Conservation (phyloP, 768 basidiomycete genomes). For the Termitomyces sp. region DNA sequence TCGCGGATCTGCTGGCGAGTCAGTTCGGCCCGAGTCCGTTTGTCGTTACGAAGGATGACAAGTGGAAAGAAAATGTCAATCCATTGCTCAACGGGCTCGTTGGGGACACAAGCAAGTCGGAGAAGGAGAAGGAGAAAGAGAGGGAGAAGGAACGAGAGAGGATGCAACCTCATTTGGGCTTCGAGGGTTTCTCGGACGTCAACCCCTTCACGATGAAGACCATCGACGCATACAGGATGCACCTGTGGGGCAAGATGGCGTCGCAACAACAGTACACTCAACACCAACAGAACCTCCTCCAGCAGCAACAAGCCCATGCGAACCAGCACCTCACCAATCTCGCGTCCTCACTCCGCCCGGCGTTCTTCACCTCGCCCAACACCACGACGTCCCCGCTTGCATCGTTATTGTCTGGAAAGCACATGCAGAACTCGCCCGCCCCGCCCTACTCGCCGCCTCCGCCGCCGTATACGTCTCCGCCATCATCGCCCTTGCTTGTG, state of each 20-base stretch:
- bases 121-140: constrained; percentile 6
- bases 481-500: constrained; percentile 35
- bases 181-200: constrained; percentile 75
- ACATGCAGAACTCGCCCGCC: constrained; percentile 9
- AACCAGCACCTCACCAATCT: constrained; percentile 31
- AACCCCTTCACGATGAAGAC: constrained; percentile 88
- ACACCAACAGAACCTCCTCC: constrained; percentile 45
- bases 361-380: constrained; percentile 23
- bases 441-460: constrained; percentile 19
- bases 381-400: constrained; percentile 18
- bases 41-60: constrained; percentile 14
- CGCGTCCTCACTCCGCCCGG: constrained; percentile 35
- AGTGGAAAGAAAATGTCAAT: constrained; percentile 76
- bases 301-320: constrained; percentile 29
- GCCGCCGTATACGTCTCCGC: constrained; percentile 30
- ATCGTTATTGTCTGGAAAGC: constrained; percentile 46
- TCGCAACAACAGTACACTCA: constrained; percentile 48
- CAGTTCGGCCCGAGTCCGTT: constrained; percentile 15
- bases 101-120: not conserved
- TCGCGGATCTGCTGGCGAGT: constrained; percentile 8
- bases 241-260: constrained; percentile 90
- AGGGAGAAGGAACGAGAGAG: constrained; percentile 9
- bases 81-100: constrained; percentile 52
- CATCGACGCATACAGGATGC: constrained; percentile 85
- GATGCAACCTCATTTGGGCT: constrained; percentile 31